Evolutionary conservation across 495 filamentous ascomycete genomes (phyloP).

Genomic region (Xylaria scruposa): DNA sequence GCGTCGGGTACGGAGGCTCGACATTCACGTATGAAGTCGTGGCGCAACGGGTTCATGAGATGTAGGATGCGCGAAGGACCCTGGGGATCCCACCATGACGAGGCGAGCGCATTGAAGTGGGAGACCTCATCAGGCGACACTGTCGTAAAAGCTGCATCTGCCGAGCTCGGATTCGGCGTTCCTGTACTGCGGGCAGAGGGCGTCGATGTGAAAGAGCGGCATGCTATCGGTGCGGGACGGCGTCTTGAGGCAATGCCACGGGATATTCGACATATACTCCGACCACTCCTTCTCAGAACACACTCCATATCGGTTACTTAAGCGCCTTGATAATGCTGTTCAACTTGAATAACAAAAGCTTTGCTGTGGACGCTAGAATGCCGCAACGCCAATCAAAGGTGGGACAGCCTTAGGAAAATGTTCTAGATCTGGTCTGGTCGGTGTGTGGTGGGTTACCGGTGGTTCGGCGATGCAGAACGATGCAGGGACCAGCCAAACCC

Average conservation of each 20-base stretch:
- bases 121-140: slow-evolving; percentile 87
- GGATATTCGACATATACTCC: slow-evolving; percentile 10
- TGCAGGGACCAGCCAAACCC: slow-evolving; percentile 9
- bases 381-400: background rate
- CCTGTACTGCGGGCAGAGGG: slow-evolving; percentile 30
- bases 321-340: background rate
- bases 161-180: slow-evolving; percentile 21
- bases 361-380: too few species aligned
- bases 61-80: slow-evolving; percentile 91
- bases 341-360: background rate
- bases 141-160: slow-evolving; percentile 58
- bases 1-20: slow-evolving; percentile 56
- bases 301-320: slow-evolving; percentile 6
- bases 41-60: slow-evolving; percentile 96
- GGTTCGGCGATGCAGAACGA: slow-evolving; percentile 16
- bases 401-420: background rate
- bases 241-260: background rate
- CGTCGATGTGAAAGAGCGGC: slow-evolving; percentile 20
- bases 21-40: slow-evolving; percentile 85
- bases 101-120: slow-evolving; percentile 93
- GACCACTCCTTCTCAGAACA: background rate
- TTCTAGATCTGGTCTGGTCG: background rate
- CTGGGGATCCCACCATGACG: slow-evolving; percentile 96
- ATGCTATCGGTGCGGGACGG: background rate
- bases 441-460: slow-evolving; percentile 1